These are phyloP conservation scores for Komagataea norvegica DNA, from an alignment of 1,139 yeast genomes.

Conservation along the genomic window DNA sequence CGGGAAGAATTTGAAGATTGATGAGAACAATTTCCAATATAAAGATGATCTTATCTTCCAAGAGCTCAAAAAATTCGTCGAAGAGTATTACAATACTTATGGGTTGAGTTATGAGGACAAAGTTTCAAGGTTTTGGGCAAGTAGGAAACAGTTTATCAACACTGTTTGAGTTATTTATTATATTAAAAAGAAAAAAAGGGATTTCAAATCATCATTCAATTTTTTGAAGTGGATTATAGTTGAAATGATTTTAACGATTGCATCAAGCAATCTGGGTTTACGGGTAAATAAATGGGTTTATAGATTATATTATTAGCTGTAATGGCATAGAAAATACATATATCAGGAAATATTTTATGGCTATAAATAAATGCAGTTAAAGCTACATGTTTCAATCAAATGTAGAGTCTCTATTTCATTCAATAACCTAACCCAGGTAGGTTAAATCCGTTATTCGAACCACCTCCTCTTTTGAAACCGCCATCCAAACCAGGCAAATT, in stretches of 20 bases:
- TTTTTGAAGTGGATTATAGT: too few relatives aligned
- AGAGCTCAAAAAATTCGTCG: conserved; percentile 29
- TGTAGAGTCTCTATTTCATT: too few relatives aligned
- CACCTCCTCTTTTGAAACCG: conserved; percentile 6
- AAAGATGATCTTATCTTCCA: conserved; percentile 18
- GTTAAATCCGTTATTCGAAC: conserved; percentile 7
- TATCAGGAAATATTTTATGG: too few relatives aligned
- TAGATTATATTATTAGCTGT: neutral
- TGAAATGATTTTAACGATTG: too few relatives aligned
- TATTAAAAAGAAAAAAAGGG: neutral
- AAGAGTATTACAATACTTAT: conserved; percentile 31
- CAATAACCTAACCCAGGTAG: conserved; percentile 20
- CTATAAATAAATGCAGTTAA: too few relatives aligned
- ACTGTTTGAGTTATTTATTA: too few relatives aligned
- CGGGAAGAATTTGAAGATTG: conserved; percentile 33
- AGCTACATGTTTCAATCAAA: too few relatives aligned
- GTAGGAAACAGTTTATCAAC: too few relatives aligned
- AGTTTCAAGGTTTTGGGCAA: conserved; percentile 16
- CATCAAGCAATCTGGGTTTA: too few relatives aligned
- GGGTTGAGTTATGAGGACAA: conserved; percentile 18
- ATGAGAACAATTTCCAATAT: conserved; percentile 14
- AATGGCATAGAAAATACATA: too few relatives aligned
- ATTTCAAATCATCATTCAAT: too few relatives aligned
- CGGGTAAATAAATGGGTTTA: too few relatives aligned
- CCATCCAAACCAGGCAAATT: conserved; percentile 20